A percentile compares a stretch with the other conserved stretches of the same genome.
Conservation (phyloP, 164 flowering plant genomes). For the Annona cherimola region DNA sequence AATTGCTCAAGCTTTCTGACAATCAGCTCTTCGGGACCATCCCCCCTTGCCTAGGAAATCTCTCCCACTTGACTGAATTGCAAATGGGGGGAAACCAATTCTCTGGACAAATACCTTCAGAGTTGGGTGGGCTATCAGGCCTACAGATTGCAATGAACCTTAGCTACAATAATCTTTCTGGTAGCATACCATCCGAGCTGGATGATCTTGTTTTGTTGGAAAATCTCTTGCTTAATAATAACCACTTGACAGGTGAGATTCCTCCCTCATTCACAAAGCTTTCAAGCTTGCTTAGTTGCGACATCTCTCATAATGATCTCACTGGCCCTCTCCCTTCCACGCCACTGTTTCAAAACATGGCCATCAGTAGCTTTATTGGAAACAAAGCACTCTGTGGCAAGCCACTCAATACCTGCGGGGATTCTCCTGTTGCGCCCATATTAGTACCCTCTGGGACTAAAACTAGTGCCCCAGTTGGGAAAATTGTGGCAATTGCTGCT, state of each 20-base stretch:
- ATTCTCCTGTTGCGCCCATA: conserved; percentile 25
- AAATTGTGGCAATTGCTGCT: conserved; percentile 53
- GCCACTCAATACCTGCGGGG: conserved; percentile 47
- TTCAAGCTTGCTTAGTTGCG: conserved; percentile 72
- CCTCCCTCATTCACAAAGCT: conserved; percentile 62
- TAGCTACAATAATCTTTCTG: conserved; percentile 71
- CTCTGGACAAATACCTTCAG: conserved; percentile 70
- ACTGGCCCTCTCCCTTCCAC: conserved; percentile 66
- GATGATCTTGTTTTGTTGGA: conserved; percentile 72
- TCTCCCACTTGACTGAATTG: conserved; percentile 70
- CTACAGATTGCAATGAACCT: conserved; percentile 92
- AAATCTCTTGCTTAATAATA: conserved; percentile 67
- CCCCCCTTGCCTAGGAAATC: conserved; percentile 66
- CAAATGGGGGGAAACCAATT: conserved; percentile 82
- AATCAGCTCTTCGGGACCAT: conserved; percentile 70
- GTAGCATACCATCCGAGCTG: conserved; percentile 67
- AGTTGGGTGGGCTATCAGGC: conserved; percentile 69
- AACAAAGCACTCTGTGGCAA: conserved; percentile 85
- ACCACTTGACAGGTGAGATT: conserved; percentile 72
- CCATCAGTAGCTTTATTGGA: conserved; percentile 49
- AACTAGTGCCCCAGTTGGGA: conserved; percentile 34
- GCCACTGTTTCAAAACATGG: conserved; percentile 63
- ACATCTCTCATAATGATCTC: conserved; percentile 79
- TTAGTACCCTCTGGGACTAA: conserved; percentile 22
- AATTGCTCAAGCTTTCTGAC: conserved; percentile 73